Conservation (phyloP, 2,329 filamentous ascomycete species). For the Beauveria sp. region DNA sequence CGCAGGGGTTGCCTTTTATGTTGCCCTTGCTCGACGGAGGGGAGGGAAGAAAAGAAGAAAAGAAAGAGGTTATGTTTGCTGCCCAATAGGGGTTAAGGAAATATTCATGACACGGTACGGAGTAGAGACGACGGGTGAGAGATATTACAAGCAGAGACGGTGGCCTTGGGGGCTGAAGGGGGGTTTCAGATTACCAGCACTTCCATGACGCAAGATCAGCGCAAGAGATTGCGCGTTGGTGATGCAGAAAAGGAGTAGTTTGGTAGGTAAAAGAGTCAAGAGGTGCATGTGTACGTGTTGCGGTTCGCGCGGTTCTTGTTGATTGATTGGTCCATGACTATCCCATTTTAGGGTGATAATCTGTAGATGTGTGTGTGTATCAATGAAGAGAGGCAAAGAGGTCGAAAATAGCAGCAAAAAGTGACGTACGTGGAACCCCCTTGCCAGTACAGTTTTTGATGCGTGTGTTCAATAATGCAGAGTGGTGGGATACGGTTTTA, state of each 20-base stretch:
- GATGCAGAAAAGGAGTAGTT: not conserved
- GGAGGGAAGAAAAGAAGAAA: not conserved
- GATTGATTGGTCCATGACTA: not conserved
- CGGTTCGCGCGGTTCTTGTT: not conserved
- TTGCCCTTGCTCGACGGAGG: not conserved
- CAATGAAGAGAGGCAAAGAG: not conserved
- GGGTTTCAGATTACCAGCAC: not conserved
- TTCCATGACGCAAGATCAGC: constrained; percentile 2
- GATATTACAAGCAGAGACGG: not conserved
- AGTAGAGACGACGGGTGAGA: not conserved
- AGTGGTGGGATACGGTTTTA: not conserved
- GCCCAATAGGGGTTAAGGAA: not conserved
- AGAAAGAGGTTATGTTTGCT: not conserved
- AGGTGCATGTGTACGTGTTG: too few relatives aligned
- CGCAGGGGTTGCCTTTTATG: not conserved
- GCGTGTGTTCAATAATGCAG: too few relatives aligned
- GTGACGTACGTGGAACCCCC: too few relatives aligned
- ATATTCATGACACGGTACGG: not conserved
- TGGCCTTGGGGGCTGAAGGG: not conserved
- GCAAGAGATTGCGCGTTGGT: not conserved
- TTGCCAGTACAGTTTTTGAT: too few relatives aligned
- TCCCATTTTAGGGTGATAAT: not conserved
- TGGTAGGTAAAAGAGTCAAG: not conserved
- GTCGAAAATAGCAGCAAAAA: not conserved
- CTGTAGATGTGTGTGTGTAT: not conserved